Base-by-base conservation (phyloP, 306 rosid genomes). In the Clitoria ternatea region DNA sequence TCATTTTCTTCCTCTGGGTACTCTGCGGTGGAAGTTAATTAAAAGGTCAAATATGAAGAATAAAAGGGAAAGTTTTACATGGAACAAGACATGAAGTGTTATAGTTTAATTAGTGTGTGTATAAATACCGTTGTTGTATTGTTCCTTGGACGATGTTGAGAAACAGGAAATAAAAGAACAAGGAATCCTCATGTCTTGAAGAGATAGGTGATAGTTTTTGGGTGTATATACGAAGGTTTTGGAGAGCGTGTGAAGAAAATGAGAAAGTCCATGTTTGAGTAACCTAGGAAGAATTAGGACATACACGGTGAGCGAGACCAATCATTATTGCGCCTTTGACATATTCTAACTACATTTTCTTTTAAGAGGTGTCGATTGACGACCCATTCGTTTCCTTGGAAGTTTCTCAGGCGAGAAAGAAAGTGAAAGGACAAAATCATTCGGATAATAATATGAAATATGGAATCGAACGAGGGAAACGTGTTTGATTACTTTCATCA, bases 1-100 rank as follows among this genome's bases (percentile, higher is more conserved):
- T 70, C 79, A 54, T 59, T 79, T 43, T 61, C 76, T 45, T 8
- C 79, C 43, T 72, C 96, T 73, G 73, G 62, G 61, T 10, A 48
- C 0, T 45, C 76, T 40, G 32, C 12, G 42, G 19, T 17, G 8
- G 8, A 43, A 76, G 30, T 42, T 5, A 56, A 56, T 42, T 5
- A 56, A 56, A 5, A 76, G 0, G 60, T 50, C 7, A 61, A 47
- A 60, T 13, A 27, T 4, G 13, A 7, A 29, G 12, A 56, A 30
- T 4, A 15, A 56, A 15, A 55, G 29, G 2, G 19, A 15, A 44
- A 44, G 23, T 15, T 0, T 40, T 40, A 6, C 6, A 18, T 23
- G 24, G 45, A 9, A 40, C 48, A 42, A n/a, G 50, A 44, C 50
- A 44, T 1, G n/a, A 24, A 53, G 40, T 55, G 39, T 30, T 30